Base-by-base conservation (phyloP, 345 rosid species). In the Citrus medica region DNA sequence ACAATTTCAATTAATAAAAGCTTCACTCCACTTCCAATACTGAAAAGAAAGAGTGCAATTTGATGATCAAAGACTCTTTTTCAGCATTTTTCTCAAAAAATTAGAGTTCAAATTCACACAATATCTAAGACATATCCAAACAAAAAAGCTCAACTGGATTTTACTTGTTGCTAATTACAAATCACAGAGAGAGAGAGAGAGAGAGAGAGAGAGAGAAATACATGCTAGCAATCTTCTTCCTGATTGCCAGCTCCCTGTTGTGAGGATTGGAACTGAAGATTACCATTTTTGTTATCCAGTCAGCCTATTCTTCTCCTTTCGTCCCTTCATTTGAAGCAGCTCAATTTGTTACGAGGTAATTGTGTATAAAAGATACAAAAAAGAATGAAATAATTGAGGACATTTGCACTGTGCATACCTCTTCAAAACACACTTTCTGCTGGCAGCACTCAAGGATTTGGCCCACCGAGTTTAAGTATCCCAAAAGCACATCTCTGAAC, bases 161-260 rank as follows among this genome's bases (percentile, higher is more conserved):
- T 30, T 61, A 69, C 35, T 7, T 10, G 37, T 5, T 8, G 42
- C 46, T 55, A 17, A 67, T 51, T 40, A 24, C 8, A 64, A 19
- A 63, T 10, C 8, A 0, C 1, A 35, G 38, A 35, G 38, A 53
- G 40, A 65, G 2, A 53, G 40, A 65, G 2, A 25, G 37, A 37
- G 14, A 68, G 3, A 35, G 37, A 35, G 38, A 53, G 40, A 69
- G 2, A 25, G 46, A 37, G 14, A 68, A 71, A 55, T 91, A 96
- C 98, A 86, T 92, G 83, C 84, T 91, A 66, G 88, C 82, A 33
- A 96, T 89, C 79, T 89, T 88, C 86, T 89, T 87, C 82, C 99
- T 89, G 75, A 90, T 83, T 69, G 82, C 56, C 24, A 93, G 88
- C 86, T 94, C 98, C 87, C 79, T 92, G 81, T 76, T 81, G 70